Conservation (phyloP, 1,284 basidiomycete genomes). For the Exsudoporus floridanus region DNA sequence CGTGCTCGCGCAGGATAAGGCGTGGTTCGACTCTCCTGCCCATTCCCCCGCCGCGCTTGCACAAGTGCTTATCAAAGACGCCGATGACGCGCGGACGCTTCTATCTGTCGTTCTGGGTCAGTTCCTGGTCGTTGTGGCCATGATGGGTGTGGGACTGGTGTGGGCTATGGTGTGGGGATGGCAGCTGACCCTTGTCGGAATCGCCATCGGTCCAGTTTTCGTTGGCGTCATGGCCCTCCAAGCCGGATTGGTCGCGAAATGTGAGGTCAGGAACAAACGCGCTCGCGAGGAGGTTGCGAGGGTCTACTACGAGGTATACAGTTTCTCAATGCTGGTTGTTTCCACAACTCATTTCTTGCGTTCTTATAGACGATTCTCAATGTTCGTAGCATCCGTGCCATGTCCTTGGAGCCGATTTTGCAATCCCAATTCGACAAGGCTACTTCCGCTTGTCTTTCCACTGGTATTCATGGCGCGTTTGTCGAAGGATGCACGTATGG, state of each 20-base stretch:
- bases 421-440: constrained; percentile 65
- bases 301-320: constrained; percentile 77
- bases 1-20: constrained; percentile 81
- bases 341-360: constrained; percentile 9
- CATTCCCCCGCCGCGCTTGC: constrained; percentile 70
- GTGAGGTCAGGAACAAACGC: constrained; percentile 80
- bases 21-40: constrained; percentile 80
- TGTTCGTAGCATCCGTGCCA: constrained; percentile 82
- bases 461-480: constrained; percentile 77
- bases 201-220: constrained; percentile 87
- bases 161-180: constrained; percentile 91
- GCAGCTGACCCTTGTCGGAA: constrained; percentile 90
- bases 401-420: constrained; percentile 85
- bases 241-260: constrained; percentile 64
- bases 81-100: constrained; percentile 83
- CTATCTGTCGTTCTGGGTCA: constrained; percentile 78
- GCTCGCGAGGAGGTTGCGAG: constrained; percentile 83
- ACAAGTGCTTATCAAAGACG: constrained; percentile 85
- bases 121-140: constrained; percentile 69
- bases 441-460: constrained; percentile 58
- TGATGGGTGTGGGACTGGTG: constrained; percentile 80
- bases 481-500: constrained; percentile 84
- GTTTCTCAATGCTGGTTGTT: neutral
- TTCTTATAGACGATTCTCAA: constrained; percentile 70
- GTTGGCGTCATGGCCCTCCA: constrained; percentile 72